phyloP scores from a whole-genome alignment of 108 stramenopile species.

The Aureococcus anophagefferens region DNA sequence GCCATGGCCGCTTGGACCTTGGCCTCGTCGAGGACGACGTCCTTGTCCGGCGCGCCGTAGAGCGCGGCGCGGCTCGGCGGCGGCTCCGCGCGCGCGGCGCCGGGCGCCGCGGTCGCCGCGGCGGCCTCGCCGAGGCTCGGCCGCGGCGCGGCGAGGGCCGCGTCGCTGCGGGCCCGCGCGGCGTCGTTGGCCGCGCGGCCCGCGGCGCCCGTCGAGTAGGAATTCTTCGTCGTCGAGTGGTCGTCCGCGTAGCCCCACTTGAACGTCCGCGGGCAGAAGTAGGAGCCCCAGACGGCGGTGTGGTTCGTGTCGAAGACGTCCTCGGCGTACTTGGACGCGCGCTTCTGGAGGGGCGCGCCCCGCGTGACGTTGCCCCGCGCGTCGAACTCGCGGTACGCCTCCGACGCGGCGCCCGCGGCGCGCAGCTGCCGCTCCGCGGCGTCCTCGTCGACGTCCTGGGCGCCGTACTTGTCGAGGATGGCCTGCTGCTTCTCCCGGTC shows the following conservation, averaged over 20 bases:
- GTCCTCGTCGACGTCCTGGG: constrained; percentile 32
- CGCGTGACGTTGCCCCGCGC: constrained; percentile 64
- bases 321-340: constrained; percentile 90
- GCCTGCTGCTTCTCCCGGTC: constrained; percentile 62
- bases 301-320: constrained; percentile 81
- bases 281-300: constrained; percentile 88
- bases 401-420: constrained; percentile 54
- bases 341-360: constrained; percentile 34
- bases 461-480: constrained; percentile 89
- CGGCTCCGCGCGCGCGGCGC: constrained; percentile 7
- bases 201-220: constrained; percentile 84
- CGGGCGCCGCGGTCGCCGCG: constrained; percentile 9
- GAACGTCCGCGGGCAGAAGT: constrained; percentile 77
- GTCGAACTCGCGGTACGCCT: constrained; percentile 61
- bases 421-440: constrained; percentile 54
- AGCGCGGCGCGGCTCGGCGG: constrained; percentile 46
- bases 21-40: constrained; percentile 55
- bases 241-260: constrained; percentile 96
- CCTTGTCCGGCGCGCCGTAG: constrained; percentile 68
- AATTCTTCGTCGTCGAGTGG: constrained; percentile 70
- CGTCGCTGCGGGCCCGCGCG: constrained; percentile 63
- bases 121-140: neutral
- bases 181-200: constrained; percentile 84
- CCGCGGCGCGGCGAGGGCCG: constrained; percentile 57
- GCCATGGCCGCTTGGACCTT: constrained; percentile 64